Evolutionary conservation across 1,139 yeast genomes (phyloP).

Genomic region (Zygoascus meyerae): DNA sequence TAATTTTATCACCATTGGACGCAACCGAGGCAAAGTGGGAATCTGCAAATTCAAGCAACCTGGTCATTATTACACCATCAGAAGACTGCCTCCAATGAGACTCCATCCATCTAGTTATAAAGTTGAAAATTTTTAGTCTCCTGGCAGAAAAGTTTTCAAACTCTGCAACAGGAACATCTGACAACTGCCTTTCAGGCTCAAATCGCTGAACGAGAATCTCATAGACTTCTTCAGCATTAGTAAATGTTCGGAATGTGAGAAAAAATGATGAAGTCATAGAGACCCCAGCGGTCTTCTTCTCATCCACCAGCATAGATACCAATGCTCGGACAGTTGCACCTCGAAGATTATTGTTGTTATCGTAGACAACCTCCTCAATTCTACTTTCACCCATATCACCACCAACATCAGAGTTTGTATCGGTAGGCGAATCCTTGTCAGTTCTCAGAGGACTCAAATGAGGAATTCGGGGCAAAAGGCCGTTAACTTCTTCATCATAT

Average conservation of each 20-base stretch:
- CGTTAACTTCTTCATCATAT: constrained; percentile 2
- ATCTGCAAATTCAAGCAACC: constrained; percentile 69
- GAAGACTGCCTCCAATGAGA: constrained; percentile 70
- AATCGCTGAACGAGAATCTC: constrained; percentile 65
- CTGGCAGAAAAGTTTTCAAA: constrained; percentile 44
- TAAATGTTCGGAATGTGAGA: constrained; percentile 71
- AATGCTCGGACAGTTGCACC: constrained; percentile 80
- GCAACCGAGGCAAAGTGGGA: constrained; percentile 35
- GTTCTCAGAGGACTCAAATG: constrained; percentile 13
- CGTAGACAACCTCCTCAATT: constrained; percentile 37
- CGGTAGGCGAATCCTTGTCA: background rate
- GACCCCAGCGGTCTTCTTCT: constrained; percentile 47
- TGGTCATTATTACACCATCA: constrained; percentile 59
- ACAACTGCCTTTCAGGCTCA: constrained; percentile 45
- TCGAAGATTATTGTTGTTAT: constrained; percentile 47
- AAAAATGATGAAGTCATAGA: constrained; percentile 72
- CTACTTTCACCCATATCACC: constrained; percentile 7
- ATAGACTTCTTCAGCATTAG: constrained; percentile 62
- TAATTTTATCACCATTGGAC: constrained; percentile 26
- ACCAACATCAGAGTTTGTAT: constrained; percentile 2
- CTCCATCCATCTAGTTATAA: constrained; percentile 80
- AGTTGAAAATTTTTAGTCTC: constrained; percentile 58
- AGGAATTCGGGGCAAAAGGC: constrained; percentile 18
- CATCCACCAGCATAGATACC: constrained; percentile 67
- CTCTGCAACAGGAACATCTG: constrained; percentile 24